Conservation (phyloP, 768 basidiomycete species). For the Boletus fagicola region DNA sequence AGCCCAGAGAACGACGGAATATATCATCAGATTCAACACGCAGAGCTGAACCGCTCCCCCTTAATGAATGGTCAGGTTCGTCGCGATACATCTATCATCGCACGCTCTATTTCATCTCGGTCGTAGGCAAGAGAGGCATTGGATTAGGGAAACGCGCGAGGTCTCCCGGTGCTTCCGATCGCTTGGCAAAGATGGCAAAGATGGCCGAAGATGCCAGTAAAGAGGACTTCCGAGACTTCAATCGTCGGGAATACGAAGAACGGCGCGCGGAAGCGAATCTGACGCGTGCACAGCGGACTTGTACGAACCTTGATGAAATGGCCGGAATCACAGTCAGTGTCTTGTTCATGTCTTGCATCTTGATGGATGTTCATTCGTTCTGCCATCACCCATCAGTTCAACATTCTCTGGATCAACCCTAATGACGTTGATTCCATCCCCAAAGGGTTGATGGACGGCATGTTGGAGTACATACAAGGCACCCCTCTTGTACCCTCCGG, state of each 20-base stretch:
- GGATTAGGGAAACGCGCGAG: constrained; percentile 65
- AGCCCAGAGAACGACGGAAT: constrained; percentile 1
- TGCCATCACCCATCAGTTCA: constrained; percentile 53
- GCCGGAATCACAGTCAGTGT: constrained; percentile 51
- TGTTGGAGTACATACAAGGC: constrained; percentile 41
- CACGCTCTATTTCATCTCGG: constrained; percentile 6
- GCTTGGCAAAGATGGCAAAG: constrained; percentile 71
- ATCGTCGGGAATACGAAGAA: constrained; percentile 72
- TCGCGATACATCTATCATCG: constrained; percentile 3
- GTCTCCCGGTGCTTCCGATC: constrained; percentile 61
- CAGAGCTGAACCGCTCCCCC: constrained; percentile 64
- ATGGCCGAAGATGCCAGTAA: constrained; percentile 52
- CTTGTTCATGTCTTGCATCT: neutral
- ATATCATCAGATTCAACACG: constrained; percentile 33
- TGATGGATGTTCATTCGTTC: constrained; percentile 9
- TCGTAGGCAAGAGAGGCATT: constrained; percentile 74
- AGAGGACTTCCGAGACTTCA: constrained; percentile 65
- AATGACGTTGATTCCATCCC: constrained; percentile 65
- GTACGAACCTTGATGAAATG: constrained; percentile 71
- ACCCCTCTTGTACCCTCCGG: constrained; percentile 8
- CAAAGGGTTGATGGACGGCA: constrained; percentile 55
- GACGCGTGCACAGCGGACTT: constrained; percentile 70
- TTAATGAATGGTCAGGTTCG: constrained; percentile 83
- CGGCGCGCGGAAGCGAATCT: constrained; percentile 71
- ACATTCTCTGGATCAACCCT: constrained; percentile 77